These are phyloP conservation scores for Amborella trichopoda DNA, from an alignment of 164 flowering plant genomes.

Conservation along the genomic window DNA sequence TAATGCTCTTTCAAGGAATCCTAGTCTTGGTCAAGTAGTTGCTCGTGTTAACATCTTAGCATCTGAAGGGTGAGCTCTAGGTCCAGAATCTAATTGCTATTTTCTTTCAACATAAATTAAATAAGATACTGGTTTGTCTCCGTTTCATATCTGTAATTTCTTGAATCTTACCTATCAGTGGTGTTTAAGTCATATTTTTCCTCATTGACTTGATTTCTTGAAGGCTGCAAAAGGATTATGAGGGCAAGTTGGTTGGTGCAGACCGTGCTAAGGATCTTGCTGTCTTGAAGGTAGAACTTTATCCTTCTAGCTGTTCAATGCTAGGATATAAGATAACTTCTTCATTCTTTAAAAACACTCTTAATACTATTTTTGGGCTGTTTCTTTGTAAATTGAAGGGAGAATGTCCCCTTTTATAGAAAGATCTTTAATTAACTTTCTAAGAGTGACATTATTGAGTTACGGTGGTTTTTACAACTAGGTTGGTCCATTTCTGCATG, in stretches of 20 bases:
- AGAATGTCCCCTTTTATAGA: too few relatives aligned
- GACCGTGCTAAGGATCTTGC: conserved; percentile 96
- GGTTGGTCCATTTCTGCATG: background rate
- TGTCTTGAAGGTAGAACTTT: conserved; percentile 57
- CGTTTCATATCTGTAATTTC: background rate
- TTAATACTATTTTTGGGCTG: too few relatives aligned
- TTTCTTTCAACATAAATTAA: too few relatives aligned
- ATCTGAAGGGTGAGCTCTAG: conserved; percentile 64
- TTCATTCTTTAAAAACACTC: too few relatives aligned
- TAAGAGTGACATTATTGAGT: too few relatives aligned
- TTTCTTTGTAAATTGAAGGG: too few relatives aligned
- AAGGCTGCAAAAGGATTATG: conserved; percentile 90
- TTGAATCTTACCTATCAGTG: background rate
- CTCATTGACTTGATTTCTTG: conserved; percentile 8
- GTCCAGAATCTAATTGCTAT: conserved; percentile 5
- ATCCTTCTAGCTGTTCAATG: too few relatives aligned
- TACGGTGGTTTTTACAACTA: too few relatives aligned
- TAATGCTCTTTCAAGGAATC: conserved; percentile 78
- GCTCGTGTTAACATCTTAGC: conserved; percentile 88
- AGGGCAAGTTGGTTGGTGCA: conserved; percentile 84
- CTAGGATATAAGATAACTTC: too few relatives aligned
- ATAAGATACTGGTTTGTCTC: background rate
- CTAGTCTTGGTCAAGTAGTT: conserved; percentile 72
- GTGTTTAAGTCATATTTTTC: conserved; percentile 1
- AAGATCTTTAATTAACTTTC: too few relatives aligned